Base-by-base conservation (phyloP, 495 filamentous ascomycete genomes). In the Cairneyella variabilis region DNA sequence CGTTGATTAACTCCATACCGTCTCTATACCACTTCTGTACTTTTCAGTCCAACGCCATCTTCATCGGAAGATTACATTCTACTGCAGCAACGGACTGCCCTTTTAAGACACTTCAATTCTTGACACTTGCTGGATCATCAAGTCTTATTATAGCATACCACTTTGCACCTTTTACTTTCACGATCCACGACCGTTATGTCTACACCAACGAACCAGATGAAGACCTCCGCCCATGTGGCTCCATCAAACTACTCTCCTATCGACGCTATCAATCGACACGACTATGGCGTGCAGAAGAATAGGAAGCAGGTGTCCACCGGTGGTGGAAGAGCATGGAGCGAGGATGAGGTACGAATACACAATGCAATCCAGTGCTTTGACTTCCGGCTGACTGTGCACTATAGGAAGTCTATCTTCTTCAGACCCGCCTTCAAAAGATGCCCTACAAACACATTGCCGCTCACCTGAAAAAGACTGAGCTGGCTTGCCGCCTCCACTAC, bases 381-480 rank as follows among this genome's bases (percentile, higher is more conserved):
- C 17, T 9, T 25, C 40, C 25, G 11, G 23, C 42, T 56, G 23
- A 48, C 42, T 18, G 22, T n/a, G n/a, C 18, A 14, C 45, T 57
- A 18, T 59, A 91, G 87, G 88, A 91, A 72, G 78, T 83, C n/a
- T 91, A 91, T 66, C 82, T 91, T 32, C 79, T 91, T 56, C 85
- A 89, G 64, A 91, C 87, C 54, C 83, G 88, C 36, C 78, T 86
- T 65, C 85, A 90, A 58, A 90, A 90, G 71, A 88, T 91, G 82
- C 87, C 88, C 1, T 91, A 91, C 70, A 91, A 91, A 77, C 88
- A 91, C 60, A 91, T 91, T 63, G 88, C 88, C 51, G 79, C 82
- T 51, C 83, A 90, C 59, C 70, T 91, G 55, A 89, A 90, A 69
- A 91, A 91, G 74, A 91, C 88, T 3, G 88, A 91, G 72, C 71